Evolutionary conservation across 2,329 filamentous ascomycete genomes (phyloP), one percentile per base, ranked within the genome.

Genomic region (Setomelanomma holmii): DNA sequence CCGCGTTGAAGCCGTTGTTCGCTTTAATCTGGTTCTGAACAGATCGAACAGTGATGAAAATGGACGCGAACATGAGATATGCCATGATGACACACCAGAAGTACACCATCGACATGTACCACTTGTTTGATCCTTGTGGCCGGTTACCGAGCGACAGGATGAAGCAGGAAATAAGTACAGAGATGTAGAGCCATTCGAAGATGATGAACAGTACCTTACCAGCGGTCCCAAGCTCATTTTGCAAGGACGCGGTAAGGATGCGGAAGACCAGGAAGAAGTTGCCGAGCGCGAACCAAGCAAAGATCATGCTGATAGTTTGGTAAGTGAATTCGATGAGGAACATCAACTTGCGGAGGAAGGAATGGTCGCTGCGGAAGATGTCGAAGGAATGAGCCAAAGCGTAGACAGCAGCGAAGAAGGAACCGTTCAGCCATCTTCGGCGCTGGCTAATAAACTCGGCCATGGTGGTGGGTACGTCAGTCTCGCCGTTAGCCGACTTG

Each of bases 231-330:
- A 97, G 83, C 21, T 97, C 82, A 21, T 84, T 82, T 40, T 91
- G 89, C 60, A 99, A 80, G 67, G 93, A 96, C 10, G 87, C 89
- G 1, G 93, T 98, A 60, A 99, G 80, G 72, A 99, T 98, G 75
- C 93, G 93, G 81, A 99, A 99, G 64, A 99, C 93, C 70, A 99
- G 80, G 84, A 98, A 99, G 84, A 99, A 99, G 79, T 99, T 99
- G 71, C 95, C 86, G 69, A 98, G 95, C 66, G 89, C 91, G 72
- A 99, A 98, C 95, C 95, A 99, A 46, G 95, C 93, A 74, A 98
- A 99, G 70, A 99, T 84, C 91, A 98, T 97, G 82, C 91, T 96
- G 76, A 93, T 83, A 1, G 91, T 95, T 76, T 97, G 93, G 79
- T 97, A 99, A 62, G 89, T 80, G 75, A 97, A 98, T 73, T 99